Percentiles rank a stretch among this genome's conserved stretches.
These are phyloP conservation scores for Lathyrus aphaca DNA, from an alignment of 306 rosid genomes.

Conservation along the genomic window DNA sequence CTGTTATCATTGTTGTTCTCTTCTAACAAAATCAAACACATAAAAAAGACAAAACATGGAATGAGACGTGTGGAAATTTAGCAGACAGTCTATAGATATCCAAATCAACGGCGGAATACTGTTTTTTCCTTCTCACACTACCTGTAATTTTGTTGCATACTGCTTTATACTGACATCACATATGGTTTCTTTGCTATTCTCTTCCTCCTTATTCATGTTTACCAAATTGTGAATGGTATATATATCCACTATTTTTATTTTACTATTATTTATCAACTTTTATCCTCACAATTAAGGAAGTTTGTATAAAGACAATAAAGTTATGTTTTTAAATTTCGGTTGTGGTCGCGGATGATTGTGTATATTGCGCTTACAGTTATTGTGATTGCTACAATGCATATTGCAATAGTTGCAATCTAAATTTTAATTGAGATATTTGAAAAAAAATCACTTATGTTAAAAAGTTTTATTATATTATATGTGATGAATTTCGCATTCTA, in stretches of 20 bases:
- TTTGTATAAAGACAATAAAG: not conserved
- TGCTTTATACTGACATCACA: not conserved
- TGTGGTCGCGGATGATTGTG: no score
- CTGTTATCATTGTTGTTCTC: no score
- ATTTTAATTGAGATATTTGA: no score
- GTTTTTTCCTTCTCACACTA: not conserved
- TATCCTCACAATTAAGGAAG: not conserved
- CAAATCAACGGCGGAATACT: not conserved
- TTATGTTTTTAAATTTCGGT: no score
- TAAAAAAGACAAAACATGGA: not conserved
- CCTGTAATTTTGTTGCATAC: not conserved
- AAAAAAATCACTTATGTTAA: no score
- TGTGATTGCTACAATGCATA: no score
- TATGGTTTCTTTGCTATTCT: not conserved
- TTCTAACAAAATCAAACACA: no score
- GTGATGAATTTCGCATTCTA: no score
- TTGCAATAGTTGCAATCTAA: no score
- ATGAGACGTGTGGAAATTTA: not conserved
- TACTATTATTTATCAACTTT: not conserved
- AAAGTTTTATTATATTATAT: no score
- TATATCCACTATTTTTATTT: not conserved
- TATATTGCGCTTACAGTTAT: no score
- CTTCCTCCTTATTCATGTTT: not conserved
- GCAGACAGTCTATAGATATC: not conserved
- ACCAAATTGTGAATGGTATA: not conserved